phyloP scores from a whole-genome alignment of 768 basidiomycete genomes.

The Boletus coccyginus region DNA sequence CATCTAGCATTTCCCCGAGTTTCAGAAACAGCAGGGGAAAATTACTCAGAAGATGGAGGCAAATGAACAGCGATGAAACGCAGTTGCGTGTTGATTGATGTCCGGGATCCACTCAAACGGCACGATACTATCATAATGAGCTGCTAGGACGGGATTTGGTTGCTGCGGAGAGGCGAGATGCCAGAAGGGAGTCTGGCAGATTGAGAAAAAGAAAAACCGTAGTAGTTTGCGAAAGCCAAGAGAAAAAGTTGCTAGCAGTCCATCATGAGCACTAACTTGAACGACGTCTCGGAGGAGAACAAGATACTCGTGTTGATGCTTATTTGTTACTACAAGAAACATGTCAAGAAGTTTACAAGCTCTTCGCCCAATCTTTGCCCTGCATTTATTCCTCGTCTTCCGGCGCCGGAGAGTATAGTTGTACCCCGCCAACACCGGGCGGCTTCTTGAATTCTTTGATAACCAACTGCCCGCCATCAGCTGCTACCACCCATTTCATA shows the following conservation, averaged over 20 bases:
- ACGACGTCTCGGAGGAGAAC: conserved; percentile 11
- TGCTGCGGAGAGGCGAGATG: conserved; percentile 43
- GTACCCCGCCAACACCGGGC: conserved; percentile 16
- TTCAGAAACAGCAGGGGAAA: too few species aligned
- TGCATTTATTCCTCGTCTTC: too few species aligned
- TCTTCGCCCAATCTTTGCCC: too few species aligned
- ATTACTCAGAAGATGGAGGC: too few species aligned
- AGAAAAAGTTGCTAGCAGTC: conserved; percentile 28
- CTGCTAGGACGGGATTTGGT: conserved; percentile 59
- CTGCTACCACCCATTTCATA: conserved; percentile 40
- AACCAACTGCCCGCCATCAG: conserved; percentile 45
- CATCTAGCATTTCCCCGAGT: too few species aligned
- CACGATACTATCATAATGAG: conserved; percentile 35
- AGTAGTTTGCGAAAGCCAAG: conserved; percentile 45
- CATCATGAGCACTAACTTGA: background rate
- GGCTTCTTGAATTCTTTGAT: conserved; percentile 37
- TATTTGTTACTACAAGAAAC: conserved; percentile 16
- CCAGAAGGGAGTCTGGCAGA: conserved; percentile 36
- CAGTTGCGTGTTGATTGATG: too few species aligned
- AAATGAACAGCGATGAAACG: too few species aligned
- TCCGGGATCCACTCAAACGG: too few species aligned
- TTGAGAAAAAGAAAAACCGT: conserved; percentile 51
- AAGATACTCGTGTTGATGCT: conserved; percentile 8
- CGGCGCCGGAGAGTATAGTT: conserved; percentile 34
- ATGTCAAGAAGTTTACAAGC: background rate